phyloP scores from a whole-genome alignment of 2,329 filamentous ascomycete species.

The Xylaria multiplex region DNA sequence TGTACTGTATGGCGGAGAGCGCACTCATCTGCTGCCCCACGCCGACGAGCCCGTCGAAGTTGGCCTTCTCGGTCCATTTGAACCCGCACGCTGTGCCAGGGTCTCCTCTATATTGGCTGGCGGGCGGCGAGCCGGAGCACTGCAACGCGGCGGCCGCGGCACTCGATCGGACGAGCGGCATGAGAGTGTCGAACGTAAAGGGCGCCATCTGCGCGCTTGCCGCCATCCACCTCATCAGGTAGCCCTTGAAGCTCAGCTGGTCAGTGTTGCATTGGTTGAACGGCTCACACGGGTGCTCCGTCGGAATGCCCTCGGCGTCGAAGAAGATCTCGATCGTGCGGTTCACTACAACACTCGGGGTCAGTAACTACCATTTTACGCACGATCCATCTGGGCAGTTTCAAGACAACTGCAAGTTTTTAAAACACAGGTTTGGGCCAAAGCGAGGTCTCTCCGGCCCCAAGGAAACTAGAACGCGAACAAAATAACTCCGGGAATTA shows the following conservation, averaged over 20 bases:
- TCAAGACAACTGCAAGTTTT: too few relatives aligned
- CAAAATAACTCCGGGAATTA: too few relatives aligned
- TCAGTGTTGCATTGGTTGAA: slow-evolving; percentile 72
- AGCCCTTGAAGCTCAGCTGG: slow-evolving; percentile 80
- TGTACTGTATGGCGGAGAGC: slow-evolving; percentile 70
- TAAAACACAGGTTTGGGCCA: too few relatives aligned
- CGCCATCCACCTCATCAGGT: slow-evolving; percentile 74
- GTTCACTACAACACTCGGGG: slow-evolving; percentile 48
- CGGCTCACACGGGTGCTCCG: slow-evolving; percentile 74
- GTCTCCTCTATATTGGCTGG: slow-evolving; percentile 59
- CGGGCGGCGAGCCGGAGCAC: slow-evolving; percentile 59
- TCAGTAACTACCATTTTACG: too few relatives aligned
- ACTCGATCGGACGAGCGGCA: slow-evolving; percentile 60
- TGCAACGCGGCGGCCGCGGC: slow-evolving; percentile 63
- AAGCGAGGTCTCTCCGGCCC: too few relatives aligned
- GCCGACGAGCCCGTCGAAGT: slow-evolving; percentile 69
- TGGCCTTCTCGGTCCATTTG: slow-evolving; percentile 63
- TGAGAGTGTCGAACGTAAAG: slow-evolving; percentile 60
- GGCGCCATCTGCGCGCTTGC: slow-evolving; percentile 65
- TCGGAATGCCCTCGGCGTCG: slow-evolving; percentile 63
- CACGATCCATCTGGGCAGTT: too few relatives aligned
- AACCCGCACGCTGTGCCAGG: slow-evolving; percentile 74
- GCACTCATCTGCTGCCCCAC: slow-evolving; percentile 78
- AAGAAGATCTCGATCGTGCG: slow-evolving; percentile 65
- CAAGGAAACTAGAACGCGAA: too few relatives aligned